phyloP scores from a whole-genome alignment of 768 basidiomycete genomes.

The Dacryopinax primogenitus region DNA sequence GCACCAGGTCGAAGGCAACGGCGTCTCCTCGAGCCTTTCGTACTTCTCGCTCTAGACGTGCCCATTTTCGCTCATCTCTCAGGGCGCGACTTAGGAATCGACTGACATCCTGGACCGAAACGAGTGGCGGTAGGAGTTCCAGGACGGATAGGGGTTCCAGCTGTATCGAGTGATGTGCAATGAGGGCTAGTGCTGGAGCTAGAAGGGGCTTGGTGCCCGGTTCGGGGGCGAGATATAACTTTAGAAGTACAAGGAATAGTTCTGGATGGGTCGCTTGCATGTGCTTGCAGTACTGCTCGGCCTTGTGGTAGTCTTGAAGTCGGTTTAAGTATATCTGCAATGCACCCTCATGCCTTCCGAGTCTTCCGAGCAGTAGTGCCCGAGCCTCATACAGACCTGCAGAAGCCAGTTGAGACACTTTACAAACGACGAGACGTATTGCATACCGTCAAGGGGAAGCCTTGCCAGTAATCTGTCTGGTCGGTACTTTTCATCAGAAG shows the following conservation, averaged over 20 bases:
- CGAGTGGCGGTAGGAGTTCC: slow-evolving; percentile 77
- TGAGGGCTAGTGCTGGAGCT: slow-evolving; percentile 72
- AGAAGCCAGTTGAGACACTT: background rate
- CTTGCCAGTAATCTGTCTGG: slow-evolving; percentile 67
- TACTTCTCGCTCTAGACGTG: slow-evolving; percentile 53
- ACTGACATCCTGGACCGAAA: slow-evolving; percentile 67
- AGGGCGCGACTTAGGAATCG: slow-evolving; percentile 60
- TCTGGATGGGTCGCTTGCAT: slow-evolving; percentile 49
- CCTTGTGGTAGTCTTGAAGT: slow-evolving; percentile 67
- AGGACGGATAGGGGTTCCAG: slow-evolving; percentile 73
- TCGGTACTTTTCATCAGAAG: slow-evolving; percentile 52
- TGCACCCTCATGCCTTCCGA: slow-evolving; percentile 85
- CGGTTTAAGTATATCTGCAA: slow-evolving; percentile 90
- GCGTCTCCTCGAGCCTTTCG: slow-evolving; percentile 67
- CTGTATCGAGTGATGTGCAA: slow-evolving; percentile 68
- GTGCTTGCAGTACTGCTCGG: slow-evolving; percentile 92
- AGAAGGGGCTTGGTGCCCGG: slow-evolving; percentile 35
- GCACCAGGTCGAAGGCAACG: slow-evolving; percentile 57
- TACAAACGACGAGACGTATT: background rate
- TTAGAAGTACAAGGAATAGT: slow-evolving; percentile 72
- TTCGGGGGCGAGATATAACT: slow-evolving; percentile 52
- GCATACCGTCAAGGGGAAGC: slow-evolving; percentile 68
- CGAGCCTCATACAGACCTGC: slow-evolving; percentile 81
- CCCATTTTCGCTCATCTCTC: slow-evolving; percentile 57
- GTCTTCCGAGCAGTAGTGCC: slow-evolving; percentile 76